A percentile compares a stretch with the other conserved stretches of the same genome.
Evolutionary conservation across 179 eudicot species (phyloP).

Genomic region (Beta lomatogona): DNA sequence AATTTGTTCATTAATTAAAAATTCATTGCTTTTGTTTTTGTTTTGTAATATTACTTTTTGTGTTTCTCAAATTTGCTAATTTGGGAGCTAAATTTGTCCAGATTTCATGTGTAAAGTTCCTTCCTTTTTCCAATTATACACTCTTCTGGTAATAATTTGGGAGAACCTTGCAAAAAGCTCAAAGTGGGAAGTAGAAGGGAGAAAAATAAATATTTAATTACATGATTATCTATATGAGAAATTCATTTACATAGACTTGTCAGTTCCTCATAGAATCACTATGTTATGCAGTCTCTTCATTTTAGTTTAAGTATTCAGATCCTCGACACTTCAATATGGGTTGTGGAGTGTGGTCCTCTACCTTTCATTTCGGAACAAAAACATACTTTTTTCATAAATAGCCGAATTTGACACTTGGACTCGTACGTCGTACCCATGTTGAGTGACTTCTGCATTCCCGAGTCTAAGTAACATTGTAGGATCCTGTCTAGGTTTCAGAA

Average conservation of each 20-base stretch:
- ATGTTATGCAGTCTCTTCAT: too few relatives aligned
- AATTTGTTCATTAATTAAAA: constrained; percentile 16
- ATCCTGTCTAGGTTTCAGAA: not conserved
- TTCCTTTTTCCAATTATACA: not conserved
- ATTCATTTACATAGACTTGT: not conserved
- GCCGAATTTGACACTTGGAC: not conserved
- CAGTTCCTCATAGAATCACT: not conserved
- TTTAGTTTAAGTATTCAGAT: too few relatives aligned
- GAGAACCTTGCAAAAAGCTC: constrained; percentile 1
- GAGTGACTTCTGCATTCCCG: too few relatives aligned
- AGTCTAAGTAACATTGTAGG: not conserved
- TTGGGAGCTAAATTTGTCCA: not conserved
- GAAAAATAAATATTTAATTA: not conserved
- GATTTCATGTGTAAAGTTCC: not conserved
- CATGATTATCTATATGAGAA: not conserved
- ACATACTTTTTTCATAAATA: not conserved
- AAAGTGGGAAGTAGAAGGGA: not conserved
- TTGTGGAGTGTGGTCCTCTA: too few relatives aligned
- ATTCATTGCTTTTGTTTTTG: not conserved
- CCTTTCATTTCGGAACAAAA: not conserved
- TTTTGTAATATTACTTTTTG: not conserved
- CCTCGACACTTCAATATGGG: too few relatives aligned
- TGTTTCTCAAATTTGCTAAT: not conserved
- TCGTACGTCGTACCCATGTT: too few relatives aligned
- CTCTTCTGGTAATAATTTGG: not conserved